These are phyloP conservation scores for Colletotrichum cuscutae DNA, from an alignment of 2,329 filamentous ascomycete genomes.

Conservation along the genomic window DNA sequence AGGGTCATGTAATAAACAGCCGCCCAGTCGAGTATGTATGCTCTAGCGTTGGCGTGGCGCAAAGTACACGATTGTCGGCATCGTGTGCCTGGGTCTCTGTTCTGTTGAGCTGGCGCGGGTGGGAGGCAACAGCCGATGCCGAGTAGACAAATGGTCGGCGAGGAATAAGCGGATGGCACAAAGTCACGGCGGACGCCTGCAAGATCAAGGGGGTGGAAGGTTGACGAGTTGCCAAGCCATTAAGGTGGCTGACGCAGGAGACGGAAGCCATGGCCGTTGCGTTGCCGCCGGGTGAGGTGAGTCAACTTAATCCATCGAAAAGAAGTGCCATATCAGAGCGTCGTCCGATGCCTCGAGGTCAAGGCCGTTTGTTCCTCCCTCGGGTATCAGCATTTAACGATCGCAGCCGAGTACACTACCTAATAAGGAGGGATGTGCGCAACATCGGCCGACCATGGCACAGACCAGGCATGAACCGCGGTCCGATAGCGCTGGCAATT, in stretches of 20 bases:
- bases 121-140: background rate
- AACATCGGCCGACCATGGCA: background rate
- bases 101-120: background rate
- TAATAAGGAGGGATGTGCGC: background rate
- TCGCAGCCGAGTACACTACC: background rate
- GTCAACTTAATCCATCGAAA: background rate
- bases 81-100: background rate
- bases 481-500: background rate
- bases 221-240: slow-evolving; percentile 24
- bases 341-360: background rate
- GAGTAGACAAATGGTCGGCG: background rate
- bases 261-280: slow-evolving; percentile 15
- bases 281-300: slow-evolving; percentile 14
- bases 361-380: background rate
- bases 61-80: background rate
- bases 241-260: slow-evolving; percentile 5
- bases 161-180: background rate
- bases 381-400: background rate
- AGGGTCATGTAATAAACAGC: slow-evolving; percentile 6
- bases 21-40: background rate
- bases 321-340: background rate
- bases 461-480: background rate
- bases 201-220: background rate
- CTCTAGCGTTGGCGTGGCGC: slow-evolving; percentile 11
- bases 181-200: background rate